Evolutionary conservation across 2,329 filamentous ascomycete genomes (phyloP).

Genomic region (Pezicula neosporulosa): DNA sequence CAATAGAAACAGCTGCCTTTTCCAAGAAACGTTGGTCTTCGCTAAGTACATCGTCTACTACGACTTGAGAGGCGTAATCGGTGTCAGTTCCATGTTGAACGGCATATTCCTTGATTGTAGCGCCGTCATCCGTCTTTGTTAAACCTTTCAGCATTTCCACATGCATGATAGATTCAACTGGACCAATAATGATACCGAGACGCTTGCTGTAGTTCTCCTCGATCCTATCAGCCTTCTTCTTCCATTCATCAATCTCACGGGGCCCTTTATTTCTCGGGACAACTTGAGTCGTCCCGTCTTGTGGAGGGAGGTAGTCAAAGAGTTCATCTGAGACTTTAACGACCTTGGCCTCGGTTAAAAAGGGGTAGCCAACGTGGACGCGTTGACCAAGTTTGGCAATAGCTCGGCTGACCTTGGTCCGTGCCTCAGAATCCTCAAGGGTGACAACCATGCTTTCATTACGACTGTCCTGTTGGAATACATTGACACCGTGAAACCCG

Average conservation of each 20-base stretch:
- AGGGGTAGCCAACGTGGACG: constrained; percentile 91
- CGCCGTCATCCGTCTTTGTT: constrained; percentile 84
- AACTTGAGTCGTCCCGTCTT: constrained; percentile 58
- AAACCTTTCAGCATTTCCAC: constrained; percentile 94
- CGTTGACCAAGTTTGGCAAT: constrained; percentile 78
- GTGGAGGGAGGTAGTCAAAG: constrained; percentile 77
- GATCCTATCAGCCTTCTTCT: constrained; percentile 77
- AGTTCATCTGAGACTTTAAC: constrained; percentile 87
- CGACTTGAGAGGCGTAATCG: constrained; percentile 84
- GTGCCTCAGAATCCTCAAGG: constrained; percentile 68
- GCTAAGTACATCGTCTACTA: constrained; percentile 87
- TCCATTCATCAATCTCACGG: constrained; percentile 77
- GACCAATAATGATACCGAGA: constrained; percentile 80
- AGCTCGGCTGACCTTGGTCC: constrained; percentile 68
- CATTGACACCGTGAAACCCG: constrained; percentile 84
- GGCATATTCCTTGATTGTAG: constrained; percentile 89
- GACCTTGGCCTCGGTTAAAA: constrained; percentile 90
- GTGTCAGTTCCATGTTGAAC: constrained; percentile 81
- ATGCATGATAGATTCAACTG: constrained; percentile 84
- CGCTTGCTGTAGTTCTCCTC: constrained; percentile 89
- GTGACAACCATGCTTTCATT: constrained; percentile 97
- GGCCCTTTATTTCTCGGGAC: constrained; percentile 68
- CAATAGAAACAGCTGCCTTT: constrained; percentile 78
- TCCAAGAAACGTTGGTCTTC: constrained; percentile 93
- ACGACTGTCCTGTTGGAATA: constrained; percentile 93